Base-by-base conservation (phyloP, 495 filamentous ascomycete genomes). In the Pyrenula aspistea region DNA sequence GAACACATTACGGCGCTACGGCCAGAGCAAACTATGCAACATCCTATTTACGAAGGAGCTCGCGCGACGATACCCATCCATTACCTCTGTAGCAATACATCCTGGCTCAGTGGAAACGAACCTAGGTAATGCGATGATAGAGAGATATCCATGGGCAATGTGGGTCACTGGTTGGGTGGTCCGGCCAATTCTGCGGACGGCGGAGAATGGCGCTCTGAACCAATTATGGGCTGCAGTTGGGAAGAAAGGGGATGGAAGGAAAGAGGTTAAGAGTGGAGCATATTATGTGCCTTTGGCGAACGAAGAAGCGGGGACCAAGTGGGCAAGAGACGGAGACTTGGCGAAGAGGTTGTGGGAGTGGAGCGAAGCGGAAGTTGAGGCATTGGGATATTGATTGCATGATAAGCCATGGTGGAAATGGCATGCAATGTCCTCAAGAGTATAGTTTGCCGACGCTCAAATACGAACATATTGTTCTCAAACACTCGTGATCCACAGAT, bases 21-120 rank as follows among this genome's bases (percentile, higher is more conserved):
- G 71, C 2, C 76, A 86, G 24, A 75, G 73, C 59, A 91, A 91
- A 70, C 76, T 88, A 0, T 82, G 84, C 4, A 89, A 88, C 63
- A 73, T 88, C n/a, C 68, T 89, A 1, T 85, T 79, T 57, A 74
- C 79, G 1, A 60, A 67, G 2, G 77, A 86, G 60, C 71, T 91
- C 12, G 81, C 82, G 0, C 67, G 68, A 15, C 74, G 76, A 2
- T 73, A 85, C 62, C 82, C 81, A 0, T 65, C 73, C 25, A 77
- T 87, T 50, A 74, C 69, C 0, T 74, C 73, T 10, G 69, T 85
- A 0, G 61, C 83, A 0, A 71, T 89, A 0, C 84, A 90, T 55
- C 88, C 89, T 0, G 87, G 88, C 3, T 61, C 81, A 0, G 79
- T 89, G 24, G 54, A 62, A 2, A 88, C 83, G 12, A 71, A 78